A percentile compares a stretch with the other conserved stretches of the same genome.
phyloP scores from a whole-genome alignment of 257 asterid genomes.

The Solanum lycopersicoides region DNA sequence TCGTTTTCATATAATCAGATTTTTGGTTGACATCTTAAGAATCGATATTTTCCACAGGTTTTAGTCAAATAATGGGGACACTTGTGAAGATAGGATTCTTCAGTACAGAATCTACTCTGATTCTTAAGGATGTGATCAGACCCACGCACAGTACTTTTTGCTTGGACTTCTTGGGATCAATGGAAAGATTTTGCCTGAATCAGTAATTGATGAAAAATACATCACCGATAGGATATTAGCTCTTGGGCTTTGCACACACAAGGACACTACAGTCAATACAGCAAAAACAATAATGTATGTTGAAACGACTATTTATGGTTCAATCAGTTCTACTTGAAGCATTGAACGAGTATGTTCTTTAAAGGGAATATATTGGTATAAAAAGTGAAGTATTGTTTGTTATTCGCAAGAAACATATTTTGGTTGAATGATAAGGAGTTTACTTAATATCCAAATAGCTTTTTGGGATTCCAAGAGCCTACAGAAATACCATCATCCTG shows the following conservation, averaged over 20 bases:
- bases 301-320: background rate
- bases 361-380: background rate
- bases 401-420: background rate
- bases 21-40: background rate
- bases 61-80: slow-evolving; percentile 80
- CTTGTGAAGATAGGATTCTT: slow-evolving; percentile 77
- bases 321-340: background rate
- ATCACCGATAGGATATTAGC: slow-evolving; percentile 43
- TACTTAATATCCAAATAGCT: slow-evolving; percentile 21
- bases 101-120: slow-evolving; percentile 29
- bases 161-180: slow-evolving; percentile 31
- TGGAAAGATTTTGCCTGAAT: slow-evolving; percentile 9
- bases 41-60: slow-evolving; percentile 40
- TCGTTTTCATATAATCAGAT: background rate
- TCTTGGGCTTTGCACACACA: slow-evolving; percentile 45
- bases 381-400: background rate
- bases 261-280: slow-evolving; percentile 43
- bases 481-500: slow-evolving; percentile 53
- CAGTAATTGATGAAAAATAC: slow-evolving; percentile 38
- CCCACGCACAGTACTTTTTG: slow-evolving; percentile 35
- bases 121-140: slow-evolving; percentile 35
- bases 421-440: background rate
- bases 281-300: slow-evolving; percentile 83
- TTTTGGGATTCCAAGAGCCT: slow-evolving; percentile 65
- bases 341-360: background rate